phyloP scores from a whole-genome alignment of 164 flowering plant genomes.

The Magnolia kwangsiensis region DNA sequence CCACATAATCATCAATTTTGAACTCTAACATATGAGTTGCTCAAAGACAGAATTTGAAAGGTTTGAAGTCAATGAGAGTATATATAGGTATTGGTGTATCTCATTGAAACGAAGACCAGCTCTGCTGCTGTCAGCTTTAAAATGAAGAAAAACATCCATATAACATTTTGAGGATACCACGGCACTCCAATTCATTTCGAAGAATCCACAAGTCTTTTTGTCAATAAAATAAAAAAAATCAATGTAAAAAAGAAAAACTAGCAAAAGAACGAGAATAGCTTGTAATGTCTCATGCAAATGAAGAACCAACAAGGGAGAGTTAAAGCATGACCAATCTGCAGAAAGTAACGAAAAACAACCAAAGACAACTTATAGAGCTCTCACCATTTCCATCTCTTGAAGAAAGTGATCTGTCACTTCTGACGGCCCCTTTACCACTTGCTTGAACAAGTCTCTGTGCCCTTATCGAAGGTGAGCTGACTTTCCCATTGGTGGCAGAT shows the following conservation, averaged over 20 bases:
- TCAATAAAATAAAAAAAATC: neutral
- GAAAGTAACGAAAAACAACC: neutral
- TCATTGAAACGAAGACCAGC: neutral
- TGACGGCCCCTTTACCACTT: conserved; percentile 38
- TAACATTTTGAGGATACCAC: neutral
- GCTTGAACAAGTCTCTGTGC: conserved; percentile 38
- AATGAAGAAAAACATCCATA: neutral
- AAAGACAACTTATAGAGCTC: conserved; percentile 3
- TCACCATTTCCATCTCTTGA: conserved; percentile 68
- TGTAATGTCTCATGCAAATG: neutral
- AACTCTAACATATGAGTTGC: neutral
- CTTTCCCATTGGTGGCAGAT: conserved; percentile 46
- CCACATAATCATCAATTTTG: neutral
- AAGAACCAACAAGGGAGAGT: neutral
- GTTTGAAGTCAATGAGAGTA: neutral
- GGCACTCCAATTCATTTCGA: neutral
- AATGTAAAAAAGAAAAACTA: neutral
- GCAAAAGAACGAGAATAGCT: neutral
- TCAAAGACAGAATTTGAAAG: neutral
- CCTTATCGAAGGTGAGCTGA: conserved; percentile 50
- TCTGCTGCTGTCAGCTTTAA: neutral
- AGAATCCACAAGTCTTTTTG: neutral
- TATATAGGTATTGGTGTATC: neutral
- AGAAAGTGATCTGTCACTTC: conserved; percentile 42
- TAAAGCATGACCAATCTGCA: neutral